Evolutionary conservation across 2,329 filamentous ascomycete species (phyloP).

Genomic region (Colletotrichum destructivum): DNA sequence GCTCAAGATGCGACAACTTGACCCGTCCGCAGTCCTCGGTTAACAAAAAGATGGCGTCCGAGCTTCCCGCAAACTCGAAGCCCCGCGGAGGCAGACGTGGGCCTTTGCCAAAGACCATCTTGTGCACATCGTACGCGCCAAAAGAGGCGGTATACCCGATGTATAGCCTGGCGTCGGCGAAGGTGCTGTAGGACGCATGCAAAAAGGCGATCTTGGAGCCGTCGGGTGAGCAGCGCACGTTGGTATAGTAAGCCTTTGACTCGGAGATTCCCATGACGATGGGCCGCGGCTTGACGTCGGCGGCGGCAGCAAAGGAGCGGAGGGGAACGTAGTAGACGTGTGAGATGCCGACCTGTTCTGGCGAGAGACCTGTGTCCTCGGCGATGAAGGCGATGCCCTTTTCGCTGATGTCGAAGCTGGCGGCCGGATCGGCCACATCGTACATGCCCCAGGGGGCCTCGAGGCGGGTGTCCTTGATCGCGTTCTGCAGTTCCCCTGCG

Average conservation of each 20-base stretch:
- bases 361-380: constrained; percentile 39
- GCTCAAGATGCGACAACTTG: constrained; percentile 52
- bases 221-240: constrained; percentile 56
- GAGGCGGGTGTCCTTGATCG: constrained; percentile 50
- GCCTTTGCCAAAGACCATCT: constrained; percentile 46
- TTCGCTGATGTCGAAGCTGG: constrained; percentile 52
- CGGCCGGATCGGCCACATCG: constrained; percentile 43
- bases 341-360: constrained; percentile 23
- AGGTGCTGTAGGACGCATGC: constrained; percentile 45
- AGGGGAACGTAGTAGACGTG: constrained; percentile 53
- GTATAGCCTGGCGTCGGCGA: constrained; percentile 49
- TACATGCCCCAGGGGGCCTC: constrained; percentile 51
- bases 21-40: constrained; percentile 53
- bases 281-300: constrained; percentile 43
- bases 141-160: constrained; percentile 49
- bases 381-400: constrained; percentile 55
- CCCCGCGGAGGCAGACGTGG: constrained; percentile 49
- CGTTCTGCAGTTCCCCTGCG: constrained; percentile 51
- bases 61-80: constrained; percentile 54
- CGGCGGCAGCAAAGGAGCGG: constrained; percentile 49
- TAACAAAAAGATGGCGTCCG: constrained; percentile 52
- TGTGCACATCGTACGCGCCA: constrained; percentile 49
- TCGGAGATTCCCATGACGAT: constrained; percentile 45
- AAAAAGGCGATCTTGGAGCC: constrained; percentile 55
- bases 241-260: constrained; percentile 36